Conservation (phyloP, 1,284 basidiomycete genomes). For the Ganoderma boninense region DNA sequence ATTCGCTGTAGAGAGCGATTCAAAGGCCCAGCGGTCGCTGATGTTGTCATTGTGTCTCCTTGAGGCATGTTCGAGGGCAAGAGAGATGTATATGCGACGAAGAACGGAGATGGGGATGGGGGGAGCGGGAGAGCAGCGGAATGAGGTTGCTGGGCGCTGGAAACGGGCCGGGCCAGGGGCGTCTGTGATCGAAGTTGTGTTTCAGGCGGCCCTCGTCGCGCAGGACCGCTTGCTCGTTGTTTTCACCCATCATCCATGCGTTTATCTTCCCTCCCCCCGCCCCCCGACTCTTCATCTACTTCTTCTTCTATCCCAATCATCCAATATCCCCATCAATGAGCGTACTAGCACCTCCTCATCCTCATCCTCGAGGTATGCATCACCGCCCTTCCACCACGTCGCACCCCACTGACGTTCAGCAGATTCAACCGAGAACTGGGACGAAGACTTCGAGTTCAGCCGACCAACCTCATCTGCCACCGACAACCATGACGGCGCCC, state of each 20-base stretch:
- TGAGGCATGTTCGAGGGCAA: not conserved
- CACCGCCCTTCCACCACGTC: not conserved
- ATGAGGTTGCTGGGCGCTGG: not conserved
- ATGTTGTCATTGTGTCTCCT: no score
- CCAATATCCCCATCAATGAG: not conserved
- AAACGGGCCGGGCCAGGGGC: not conserved
- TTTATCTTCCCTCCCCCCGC: no score
- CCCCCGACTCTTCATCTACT: no score
- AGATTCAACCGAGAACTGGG: conserved; percentile 42
- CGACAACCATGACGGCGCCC: no score
- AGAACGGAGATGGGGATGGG: not conserved
- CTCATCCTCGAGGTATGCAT: not conserved
- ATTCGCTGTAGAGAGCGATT: no score
- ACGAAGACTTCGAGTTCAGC: conserved; percentile 42
- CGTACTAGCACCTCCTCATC: conserved; percentile 3
- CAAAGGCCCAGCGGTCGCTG: no score
- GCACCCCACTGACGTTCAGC: not conserved
- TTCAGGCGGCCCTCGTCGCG: not conserved
- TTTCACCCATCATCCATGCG: not conserved
- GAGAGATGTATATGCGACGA: not conserved
- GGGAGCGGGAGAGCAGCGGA: not conserved
- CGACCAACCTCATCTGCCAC: no score
- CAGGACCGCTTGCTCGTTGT: not conserved
- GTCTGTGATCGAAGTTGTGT: not conserved
- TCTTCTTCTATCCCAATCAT: no score